These are phyloP conservation scores for Irpex sp. DNA, from an alignment of 1,284 basidiomycete species.

Conservation along the genomic window DNA sequence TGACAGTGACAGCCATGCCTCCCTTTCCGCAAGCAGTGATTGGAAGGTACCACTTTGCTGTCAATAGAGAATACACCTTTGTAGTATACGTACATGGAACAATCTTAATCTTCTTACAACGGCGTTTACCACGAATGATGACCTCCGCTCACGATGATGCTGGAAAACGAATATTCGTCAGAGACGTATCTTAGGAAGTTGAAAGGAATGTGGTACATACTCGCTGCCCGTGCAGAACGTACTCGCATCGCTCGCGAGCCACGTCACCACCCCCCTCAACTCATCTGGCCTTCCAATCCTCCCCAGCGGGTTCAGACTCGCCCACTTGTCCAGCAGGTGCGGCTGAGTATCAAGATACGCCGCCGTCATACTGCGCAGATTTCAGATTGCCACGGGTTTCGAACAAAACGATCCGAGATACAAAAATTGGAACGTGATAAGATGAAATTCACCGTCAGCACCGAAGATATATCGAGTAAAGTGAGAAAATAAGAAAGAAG, in stretches of 20 bases:
- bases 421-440: too few relatives aligned
- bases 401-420: too few relatives aligned
- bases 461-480: neutral
- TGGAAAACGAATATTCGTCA: constrained; percentile 24
- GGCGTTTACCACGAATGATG: constrained; percentile 61
- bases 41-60: too few relatives aligned
- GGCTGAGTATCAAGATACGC: constrained; percentile 72
- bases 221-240: constrained; percentile 76
- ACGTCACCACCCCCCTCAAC: constrained; percentile 71
- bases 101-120: neutral
- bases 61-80: neutral
- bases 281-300: constrained; percentile 76
- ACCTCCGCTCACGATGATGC: constrained; percentile 69
- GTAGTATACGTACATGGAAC: neutral
- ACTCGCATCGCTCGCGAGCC: constrained; percentile 79
- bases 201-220: constrained; percentile 38
- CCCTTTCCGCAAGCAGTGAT: neutral
- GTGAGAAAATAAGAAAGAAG: neutral
- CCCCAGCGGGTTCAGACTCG: constrained; percentile 71
- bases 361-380: constrained; percentile 64
- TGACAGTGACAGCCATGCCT: neutral
- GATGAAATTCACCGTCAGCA: neutral
- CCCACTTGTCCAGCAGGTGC: constrained; percentile 68
- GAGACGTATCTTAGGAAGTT: neutral
- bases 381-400: too few relatives aligned